Evolutionary conservation across 2,329 filamentous ascomycete species (phyloP), one percentile per base, ranked within the genome.

Genomic region (Apiospora hydei): DNA sequence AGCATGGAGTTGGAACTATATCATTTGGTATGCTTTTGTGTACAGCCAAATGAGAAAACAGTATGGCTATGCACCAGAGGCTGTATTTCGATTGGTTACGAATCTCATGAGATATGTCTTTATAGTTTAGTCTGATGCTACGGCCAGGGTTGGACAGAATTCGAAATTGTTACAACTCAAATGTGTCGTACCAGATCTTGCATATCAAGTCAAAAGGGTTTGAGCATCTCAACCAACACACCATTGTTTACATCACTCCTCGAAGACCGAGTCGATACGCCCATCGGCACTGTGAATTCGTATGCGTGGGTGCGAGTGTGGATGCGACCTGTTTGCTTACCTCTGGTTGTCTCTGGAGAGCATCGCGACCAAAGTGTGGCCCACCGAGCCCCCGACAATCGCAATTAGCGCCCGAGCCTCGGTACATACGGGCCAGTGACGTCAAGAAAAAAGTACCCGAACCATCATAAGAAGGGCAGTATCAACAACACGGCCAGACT

Each of bases 331-430:
- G 49, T 38, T 61, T 18, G 16, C 21, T 61, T 34, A 13, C 51
- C 26, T 26, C 14, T 34, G 51, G 51, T 21, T 57, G 30, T 38
- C 30, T 18, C 30, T 57, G 51, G 53, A 38, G 53, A 34, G 53
- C 18, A 16, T 41, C 8, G 30, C 53, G 30, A n/a, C 8, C 53
- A 38, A 5, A 38, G 26, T 18, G 16, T 26, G 53, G 30, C 57
- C 57, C 57, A 41, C 57, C 26, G 21, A n/a, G 18, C 57, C 18
- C 57, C 57, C 30, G 51, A 34, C 51, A 57, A 57, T 57, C 51
- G 51, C 26, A 57, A 57, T 57, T 34, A 34, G 10, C 57, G 21
- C 18, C 34, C 30, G 57, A 41, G 18, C 57, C 57, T n/a, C 57
- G 46, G 46, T 49, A n/a, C 6, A 34, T 24, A 41, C 57, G 18